These are phyloP conservation scores for Erodium maritimum DNA, from an alignment of 345 rosid species.

Conservation along the genomic window DNA sequence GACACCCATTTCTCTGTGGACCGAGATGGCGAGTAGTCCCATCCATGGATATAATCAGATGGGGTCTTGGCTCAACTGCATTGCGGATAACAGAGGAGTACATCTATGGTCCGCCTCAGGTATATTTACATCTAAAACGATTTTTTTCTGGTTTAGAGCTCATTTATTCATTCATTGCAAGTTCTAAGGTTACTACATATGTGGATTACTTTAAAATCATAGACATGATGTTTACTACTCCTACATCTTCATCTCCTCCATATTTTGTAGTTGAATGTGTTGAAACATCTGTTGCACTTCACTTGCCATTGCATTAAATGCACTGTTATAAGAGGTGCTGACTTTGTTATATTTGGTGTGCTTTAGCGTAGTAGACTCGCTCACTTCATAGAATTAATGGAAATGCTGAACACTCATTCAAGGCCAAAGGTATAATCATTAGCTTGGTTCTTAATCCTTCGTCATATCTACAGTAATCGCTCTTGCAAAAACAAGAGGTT, in stretches of 20 bases:
- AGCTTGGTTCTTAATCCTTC: background rate
- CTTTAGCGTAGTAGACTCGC: constrained; percentile 68
- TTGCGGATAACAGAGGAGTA: constrained; percentile 85
- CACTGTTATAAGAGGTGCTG: constrained; percentile 9
- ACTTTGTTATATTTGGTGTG: constrained; percentile 5
- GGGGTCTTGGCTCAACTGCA: constrained; percentile 95
- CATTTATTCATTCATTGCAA: background rate
- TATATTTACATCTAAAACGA: constrained; percentile 13
- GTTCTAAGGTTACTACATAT: background rate
- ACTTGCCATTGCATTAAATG: background rate
- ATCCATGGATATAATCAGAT: constrained; percentile 78
- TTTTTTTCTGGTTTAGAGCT: background rate
- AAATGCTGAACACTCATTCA: constrained; percentile 83
- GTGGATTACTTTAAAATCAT: too few relatives aligned
- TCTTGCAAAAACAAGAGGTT: too few relatives aligned
- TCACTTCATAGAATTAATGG: constrained; percentile 79
- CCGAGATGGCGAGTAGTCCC: constrained; percentile 90
- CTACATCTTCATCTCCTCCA: too few relatives aligned
- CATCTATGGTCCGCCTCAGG: constrained; percentile 73
- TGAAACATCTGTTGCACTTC: too few relatives aligned
- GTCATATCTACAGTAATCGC: background rate
- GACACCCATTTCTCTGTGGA: constrained; percentile 91
- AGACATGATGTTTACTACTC: too few relatives aligned
- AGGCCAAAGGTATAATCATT: constrained; percentile 44
- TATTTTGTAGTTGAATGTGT: too few relatives aligned